Conservation (phyloP, 805 yeast genomes). For the Myxozyma mucilagina region DNA sequence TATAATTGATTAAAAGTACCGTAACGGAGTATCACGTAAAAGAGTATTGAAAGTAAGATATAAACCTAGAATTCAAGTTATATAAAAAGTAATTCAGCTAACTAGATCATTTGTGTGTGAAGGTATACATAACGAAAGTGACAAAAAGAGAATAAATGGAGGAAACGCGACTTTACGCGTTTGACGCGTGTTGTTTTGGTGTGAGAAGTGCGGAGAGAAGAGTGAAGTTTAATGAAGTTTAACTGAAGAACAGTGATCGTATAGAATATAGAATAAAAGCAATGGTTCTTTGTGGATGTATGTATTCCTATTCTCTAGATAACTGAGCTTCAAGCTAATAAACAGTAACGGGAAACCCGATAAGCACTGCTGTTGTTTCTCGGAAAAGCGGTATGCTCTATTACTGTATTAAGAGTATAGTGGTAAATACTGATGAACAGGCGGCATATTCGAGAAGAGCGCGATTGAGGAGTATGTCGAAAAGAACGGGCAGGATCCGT, state of each 20-base stretch:
- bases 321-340: not conserved
- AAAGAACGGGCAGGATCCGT: conserved; percentile 72
- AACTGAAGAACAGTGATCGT: too few relatives aligned
- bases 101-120: too few relatives aligned
- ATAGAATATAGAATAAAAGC: not conserved
- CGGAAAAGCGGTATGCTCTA: conserved; percentile 34
- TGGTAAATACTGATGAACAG: conserved; percentile 44
- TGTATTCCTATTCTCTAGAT: not conserved
- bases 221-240: not conserved
- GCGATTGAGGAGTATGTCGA: conserved; percentile 62
- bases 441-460: conserved; percentile 65
- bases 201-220: not conserved
- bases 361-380: conserved; percentile 74
- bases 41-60: too few relatives aligned
- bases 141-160: too few relatives aligned
- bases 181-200: too few relatives aligned
- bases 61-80: too few relatives aligned
- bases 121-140: too few relatives aligned
- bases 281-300: conserved; percentile 16
- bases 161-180: too few relatives aligned
- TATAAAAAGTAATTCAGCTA: too few relatives aligned
- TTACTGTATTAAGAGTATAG: not conserved
- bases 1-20: too few relatives aligned
- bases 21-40: too few relatives aligned
- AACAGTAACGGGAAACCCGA: conserved; percentile 66